Base-by-base conservation (phyloP, 2,329 filamentous ascomycete genomes). In the Cordyceps javanica region DNA sequence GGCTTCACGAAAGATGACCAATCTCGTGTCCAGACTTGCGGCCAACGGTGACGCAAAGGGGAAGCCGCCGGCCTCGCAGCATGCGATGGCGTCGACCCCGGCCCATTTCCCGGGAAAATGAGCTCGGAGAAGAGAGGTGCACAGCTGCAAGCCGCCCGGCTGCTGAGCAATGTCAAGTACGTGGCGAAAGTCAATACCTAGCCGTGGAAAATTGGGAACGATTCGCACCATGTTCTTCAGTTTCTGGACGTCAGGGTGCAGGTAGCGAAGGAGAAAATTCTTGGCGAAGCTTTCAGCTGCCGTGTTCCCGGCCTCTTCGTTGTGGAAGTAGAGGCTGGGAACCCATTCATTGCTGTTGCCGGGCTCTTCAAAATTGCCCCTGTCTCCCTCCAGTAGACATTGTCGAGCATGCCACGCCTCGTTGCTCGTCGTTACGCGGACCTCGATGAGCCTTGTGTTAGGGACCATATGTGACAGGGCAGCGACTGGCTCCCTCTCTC, bases 1-100 rank as follows among this genome's bases (percentile, higher is more conserved):
- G 10, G 75, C 76, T 64, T 81, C 70, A 39, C 83, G 81, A 58
- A 86, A 76, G 44, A 82, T 65, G 7, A 69, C 72, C 59, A 86
- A 63, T 2, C 74, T 78, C 10, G 77, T 34, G 39, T 70, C 57
- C 46, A 80, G 63, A 2, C 50, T 65, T 14, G 38, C 38, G 4
- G 80, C 77, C 60, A 87, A 68, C 2, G 78, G 66, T 10, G 82
- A 72, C 1, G 81, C 83, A 69, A 69, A 85, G 58, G 84, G 57
- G 59, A 79, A 79, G 23, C 83, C 81, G 45, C 84, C 83, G 0
- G 74, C 73, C 69, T 87, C 83, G 64, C 81, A 86, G 62, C 72
- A 77, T 2, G 65, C 77, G 7, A 88, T 62, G 1, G 64, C 71
- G 55, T 73, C 67, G 23, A 84, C 61, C 48, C 72, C 68, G 2